These are phyloP conservation scores for Candida sakaeoensis DNA, from an alignment of 805 yeast genomes.

Conservation along the genomic window DNA sequence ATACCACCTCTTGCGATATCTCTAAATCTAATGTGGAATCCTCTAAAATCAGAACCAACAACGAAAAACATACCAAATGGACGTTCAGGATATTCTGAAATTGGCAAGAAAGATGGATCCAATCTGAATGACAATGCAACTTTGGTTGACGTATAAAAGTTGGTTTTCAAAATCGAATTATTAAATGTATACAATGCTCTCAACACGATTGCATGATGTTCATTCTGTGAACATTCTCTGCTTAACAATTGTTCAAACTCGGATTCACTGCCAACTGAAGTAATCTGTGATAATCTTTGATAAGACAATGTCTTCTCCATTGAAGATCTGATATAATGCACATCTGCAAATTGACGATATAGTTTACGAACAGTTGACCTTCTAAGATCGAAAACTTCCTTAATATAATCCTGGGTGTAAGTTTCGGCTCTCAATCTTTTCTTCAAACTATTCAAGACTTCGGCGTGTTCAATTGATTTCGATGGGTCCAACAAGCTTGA, in stretches of 20 bases:
- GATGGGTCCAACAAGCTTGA: constrained; percentile 58
- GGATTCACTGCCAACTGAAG: constrained; percentile 67
- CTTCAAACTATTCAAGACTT: constrained; percentile 74
- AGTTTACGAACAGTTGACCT: constrained; percentile 72
- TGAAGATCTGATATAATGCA: constrained; percentile 72
- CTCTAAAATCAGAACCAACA: constrained; percentile 95
- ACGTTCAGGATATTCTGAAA: constrained; percentile 82
- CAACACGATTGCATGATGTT: constrained; percentile 73
- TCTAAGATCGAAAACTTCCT: constrained; percentile 69
- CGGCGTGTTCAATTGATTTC: constrained; percentile 63
- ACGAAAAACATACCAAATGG: constrained; percentile 94
- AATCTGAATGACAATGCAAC: constrained; percentile 93
- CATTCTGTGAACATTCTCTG: constrained; percentile 74
- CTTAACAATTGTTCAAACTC: constrained; percentile 69
- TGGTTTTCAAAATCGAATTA: constrained; percentile 84
- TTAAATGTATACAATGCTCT: constrained; percentile 82
- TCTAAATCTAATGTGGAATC: constrained; percentile 94
- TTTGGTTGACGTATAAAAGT: constrained; percentile 89
- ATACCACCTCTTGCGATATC: constrained; percentile 99
- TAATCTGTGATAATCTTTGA: constrained; percentile 76
- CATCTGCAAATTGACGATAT: constrained; percentile 87
- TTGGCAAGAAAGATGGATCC: constrained; percentile 81
- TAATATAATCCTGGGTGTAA: constrained; percentile 79
- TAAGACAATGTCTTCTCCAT: constrained; percentile 79
- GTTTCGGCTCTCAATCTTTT: constrained; percentile 91